Evolutionary conservation across 495 filamentous ascomycete genomes (phyloP).

Genomic region (Neurospora discreta): DNA sequence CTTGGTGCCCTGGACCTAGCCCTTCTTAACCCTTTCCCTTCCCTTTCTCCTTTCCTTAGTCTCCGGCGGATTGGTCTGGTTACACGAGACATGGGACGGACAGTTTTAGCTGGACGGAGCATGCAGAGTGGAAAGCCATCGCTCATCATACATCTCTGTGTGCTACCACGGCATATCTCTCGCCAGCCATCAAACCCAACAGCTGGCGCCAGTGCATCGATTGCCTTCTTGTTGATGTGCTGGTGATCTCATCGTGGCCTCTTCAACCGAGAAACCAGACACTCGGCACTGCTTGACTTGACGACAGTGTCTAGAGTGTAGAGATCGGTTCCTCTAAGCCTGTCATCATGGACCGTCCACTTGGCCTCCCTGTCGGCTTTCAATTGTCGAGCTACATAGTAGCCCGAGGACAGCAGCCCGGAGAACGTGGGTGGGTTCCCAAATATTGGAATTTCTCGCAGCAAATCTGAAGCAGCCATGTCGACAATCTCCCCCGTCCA

Average conservation of each 20-base stretch:
- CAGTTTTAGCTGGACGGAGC: neutral
- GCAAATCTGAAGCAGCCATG: neutral
- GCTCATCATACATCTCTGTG: neutral
- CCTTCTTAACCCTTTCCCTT: neutral
- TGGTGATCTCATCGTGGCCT: neutral
- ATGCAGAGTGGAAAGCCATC: neutral
- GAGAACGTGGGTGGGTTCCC: neutral
- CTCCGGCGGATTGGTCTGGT: neutral
- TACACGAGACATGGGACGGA: neutral
- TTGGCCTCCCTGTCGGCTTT: neutral
- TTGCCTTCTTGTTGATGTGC: neutral
- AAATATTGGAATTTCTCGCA: neutral
- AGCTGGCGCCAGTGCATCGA: neutral
- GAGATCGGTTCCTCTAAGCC: neutral
- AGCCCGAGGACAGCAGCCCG: neutral
- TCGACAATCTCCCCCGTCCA: neutral
- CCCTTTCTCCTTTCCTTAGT: neutral
- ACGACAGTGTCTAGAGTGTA: neutral
- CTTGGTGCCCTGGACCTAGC: neutral
- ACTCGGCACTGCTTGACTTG: neutral
- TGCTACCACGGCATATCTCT: neutral
- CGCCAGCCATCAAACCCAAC: neutral
- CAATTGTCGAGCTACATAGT: neutral
- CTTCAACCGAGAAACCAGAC: neutral
- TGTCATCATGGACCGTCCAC: neutral